Conservation (phyloP, 257 asterid species). For the Mentha longifolia region DNA sequence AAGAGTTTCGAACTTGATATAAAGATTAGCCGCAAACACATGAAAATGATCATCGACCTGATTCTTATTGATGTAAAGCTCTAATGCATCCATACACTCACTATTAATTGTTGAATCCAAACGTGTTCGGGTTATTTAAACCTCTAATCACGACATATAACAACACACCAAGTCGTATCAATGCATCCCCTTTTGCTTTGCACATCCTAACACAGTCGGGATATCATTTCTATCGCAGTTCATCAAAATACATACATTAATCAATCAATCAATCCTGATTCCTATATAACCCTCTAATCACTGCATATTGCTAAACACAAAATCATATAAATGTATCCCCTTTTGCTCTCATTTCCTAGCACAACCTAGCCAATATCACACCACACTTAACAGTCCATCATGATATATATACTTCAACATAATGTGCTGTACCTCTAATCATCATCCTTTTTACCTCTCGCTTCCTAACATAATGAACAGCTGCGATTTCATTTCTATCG, state of each 20-base stretch:
- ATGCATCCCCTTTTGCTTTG: no score
- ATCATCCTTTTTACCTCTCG: not conserved
- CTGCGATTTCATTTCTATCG: not conserved
- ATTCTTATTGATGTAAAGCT: no score
- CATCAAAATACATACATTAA: not conserved
- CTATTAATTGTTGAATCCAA: no score
- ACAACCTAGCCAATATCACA: no score
- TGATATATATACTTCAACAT: no score
- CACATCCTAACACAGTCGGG: not conserved
- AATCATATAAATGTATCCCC: no score
- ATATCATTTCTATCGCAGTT: not conserved
- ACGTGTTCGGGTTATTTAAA: no score
- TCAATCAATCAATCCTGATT: not conserved
- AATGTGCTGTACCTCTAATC: not conserved
- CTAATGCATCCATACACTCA: no score
- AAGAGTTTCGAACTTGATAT: not conserved
- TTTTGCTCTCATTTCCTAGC: no score
- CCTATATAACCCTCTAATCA: not conserved
- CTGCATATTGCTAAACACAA: no score
- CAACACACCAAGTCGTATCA: not conserved
- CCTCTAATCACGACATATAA: not conserved
- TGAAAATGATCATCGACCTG: no score
- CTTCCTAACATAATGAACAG: not conserved
- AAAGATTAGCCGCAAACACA: not conserved
- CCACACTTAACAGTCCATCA: no score